Conservation (phyloP, 2,329 filamentous ascomycete genomes). For the Stachybotrys chlorohalonatus region DNA sequence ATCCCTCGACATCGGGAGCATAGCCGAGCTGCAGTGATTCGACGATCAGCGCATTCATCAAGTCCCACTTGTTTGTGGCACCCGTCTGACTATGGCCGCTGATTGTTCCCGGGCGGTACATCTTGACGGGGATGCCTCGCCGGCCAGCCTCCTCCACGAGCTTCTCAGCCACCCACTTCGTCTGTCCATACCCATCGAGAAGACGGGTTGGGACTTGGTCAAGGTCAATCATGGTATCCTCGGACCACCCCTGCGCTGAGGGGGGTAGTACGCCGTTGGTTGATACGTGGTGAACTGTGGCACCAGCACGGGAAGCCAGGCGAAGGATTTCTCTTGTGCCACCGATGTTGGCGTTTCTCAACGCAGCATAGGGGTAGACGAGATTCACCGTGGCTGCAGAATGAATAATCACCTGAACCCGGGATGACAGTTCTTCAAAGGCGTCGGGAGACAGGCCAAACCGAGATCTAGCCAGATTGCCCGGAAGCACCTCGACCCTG, state of each 20-base stretch:
- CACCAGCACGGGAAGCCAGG: constrained; percentile 56
- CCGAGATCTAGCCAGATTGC: constrained; percentile 59
- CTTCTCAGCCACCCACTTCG: constrained; percentile 74
- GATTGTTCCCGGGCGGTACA: constrained; percentile 68
- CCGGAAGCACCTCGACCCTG: constrained; percentile 65
- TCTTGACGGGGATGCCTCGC: constrained; percentile 60
- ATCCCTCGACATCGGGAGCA: constrained; percentile 61
- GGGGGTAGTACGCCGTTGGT: constrained; percentile 73
- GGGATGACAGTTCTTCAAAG: constrained; percentile 55
- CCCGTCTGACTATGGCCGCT: constrained; percentile 68
- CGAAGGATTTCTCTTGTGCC: constrained; percentile 70
- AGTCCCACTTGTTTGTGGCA: constrained; percentile 69
- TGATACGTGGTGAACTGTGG: constrained; percentile 69
- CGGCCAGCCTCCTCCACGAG: constrained; percentile 61
- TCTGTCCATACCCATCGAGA: constrained; percentile 67
- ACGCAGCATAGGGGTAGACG: constrained; percentile 71
- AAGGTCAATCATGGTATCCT: constrained; percentile 57
- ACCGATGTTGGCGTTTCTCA: constrained; percentile 67
- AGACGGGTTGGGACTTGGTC: constrained; percentile 62
- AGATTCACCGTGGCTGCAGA: constrained; percentile 72
- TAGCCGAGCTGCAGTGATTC: constrained; percentile 67
- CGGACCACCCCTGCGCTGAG: constrained; percentile 60
- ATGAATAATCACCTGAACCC: constrained; percentile 67
- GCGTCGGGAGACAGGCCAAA: constrained; percentile 58
- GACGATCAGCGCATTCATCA: constrained; percentile 66